Base-by-base conservation (phyloP, 2,329 filamentous ascomycete genomes). In the Alternaria burnsii region DNA sequence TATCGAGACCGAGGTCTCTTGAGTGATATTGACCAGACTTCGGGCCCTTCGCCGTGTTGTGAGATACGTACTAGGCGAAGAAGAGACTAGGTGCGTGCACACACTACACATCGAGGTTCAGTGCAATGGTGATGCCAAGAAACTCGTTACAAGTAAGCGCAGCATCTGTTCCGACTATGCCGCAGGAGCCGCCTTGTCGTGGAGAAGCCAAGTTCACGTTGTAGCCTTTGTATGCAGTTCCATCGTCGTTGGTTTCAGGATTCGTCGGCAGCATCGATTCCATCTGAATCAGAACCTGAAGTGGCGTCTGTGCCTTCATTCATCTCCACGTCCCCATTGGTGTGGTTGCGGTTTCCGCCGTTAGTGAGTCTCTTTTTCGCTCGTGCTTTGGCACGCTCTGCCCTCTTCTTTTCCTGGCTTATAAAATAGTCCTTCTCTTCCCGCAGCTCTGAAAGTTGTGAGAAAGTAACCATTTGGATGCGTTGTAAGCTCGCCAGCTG, bases 401-500 rank as follows among this genome's bases (percentile, higher is more conserved):
- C 61, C 40, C 72, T 65, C 56, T 70, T 71, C 61, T 68, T 72
- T 61, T 80, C 76, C 48, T 72, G 61, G 26, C 69, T 58, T 41
- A 76, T 50, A 30, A 80, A 69, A 36, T 70, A 76, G 41, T 78
- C 76, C 36, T 76, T 78, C 65, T 83, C 81, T 44, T 79, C 74
- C 43, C 78, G 77, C 53, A 83, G 50, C 59, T 79, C 78, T 14
- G 79, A 78, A 26, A 84, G 71, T 58, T 82, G 82, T 22, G 78
- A 72, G 53, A 84, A 80, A 5, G 79, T 81, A 34, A 79, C 78
- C 58, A 76, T 80, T 65, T 83, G 82, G 30, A 83, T 74, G 41
- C 80, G 74, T 62, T 82, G 78, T 30, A 84, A 68, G 5, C 79
- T 79, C 20, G 79, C 80, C 16, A 84, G 55, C 58, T 83, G 76